Percentiles rank a stretch among this genome's conserved stretches.
Conservation (phyloP, 306 rosid species). For the Quercus suber region DNA sequence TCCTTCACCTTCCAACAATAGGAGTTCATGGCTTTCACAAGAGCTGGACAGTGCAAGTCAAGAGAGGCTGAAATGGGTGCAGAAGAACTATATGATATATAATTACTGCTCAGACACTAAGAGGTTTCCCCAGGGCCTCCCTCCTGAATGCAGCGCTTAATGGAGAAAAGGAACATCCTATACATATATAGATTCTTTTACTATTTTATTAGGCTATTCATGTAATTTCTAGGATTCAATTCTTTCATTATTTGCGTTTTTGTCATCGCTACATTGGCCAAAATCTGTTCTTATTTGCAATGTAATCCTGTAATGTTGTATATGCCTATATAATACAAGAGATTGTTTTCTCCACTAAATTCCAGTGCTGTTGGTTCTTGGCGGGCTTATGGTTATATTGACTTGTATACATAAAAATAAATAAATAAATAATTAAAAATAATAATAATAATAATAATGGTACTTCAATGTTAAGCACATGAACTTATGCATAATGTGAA, state of each 20-base stretch:
- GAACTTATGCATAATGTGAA: too few species aligned
- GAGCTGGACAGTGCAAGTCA: slow-evolving; percentile 36
- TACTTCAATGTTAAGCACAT: too few species aligned
- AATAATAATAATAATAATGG: too few species aligned
- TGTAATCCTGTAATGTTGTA: neutral
- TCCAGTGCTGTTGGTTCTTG: neutral
- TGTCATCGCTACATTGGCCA: neutral
- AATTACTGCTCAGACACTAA: slow-evolving; percentile 47
- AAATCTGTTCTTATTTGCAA: neutral
- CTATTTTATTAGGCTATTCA: neutral
- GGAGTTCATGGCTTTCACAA: slow-evolving; percentile 30
- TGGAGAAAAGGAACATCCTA: neutral
- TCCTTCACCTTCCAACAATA: neutral
- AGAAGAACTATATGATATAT: slow-evolving; percentile 65
- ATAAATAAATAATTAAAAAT: too few species aligned
- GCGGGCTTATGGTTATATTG: neutral
- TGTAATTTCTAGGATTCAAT: slow-evolving; percentile 2
- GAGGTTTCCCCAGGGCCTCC: slow-evolving; percentile 48
- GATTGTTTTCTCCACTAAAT: neutral
- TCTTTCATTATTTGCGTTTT: slow-evolving; percentile 20
- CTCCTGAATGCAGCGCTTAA: slow-evolving; percentile 19
- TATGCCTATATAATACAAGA: neutral
- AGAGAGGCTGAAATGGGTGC: slow-evolving; percentile 44
- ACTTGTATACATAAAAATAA: too few species aligned
- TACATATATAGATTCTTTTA: neutral